These are phyloP conservation scores for Ascochyta clinopodiicola DNA, from an alignment of 2,329 filamentous ascomycete species.

Conservation along the genomic window DNA sequence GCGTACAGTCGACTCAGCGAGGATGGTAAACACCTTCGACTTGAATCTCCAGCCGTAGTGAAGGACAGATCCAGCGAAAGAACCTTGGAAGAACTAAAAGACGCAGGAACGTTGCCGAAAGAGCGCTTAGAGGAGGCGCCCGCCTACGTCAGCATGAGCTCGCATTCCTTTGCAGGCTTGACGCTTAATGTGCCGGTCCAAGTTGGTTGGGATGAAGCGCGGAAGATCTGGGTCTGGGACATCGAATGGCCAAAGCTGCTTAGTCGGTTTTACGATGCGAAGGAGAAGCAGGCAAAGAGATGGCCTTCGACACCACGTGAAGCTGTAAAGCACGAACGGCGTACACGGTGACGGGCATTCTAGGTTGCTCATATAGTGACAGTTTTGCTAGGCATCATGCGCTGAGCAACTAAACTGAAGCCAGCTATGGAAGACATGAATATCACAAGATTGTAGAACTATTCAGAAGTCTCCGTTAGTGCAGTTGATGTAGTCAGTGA, in stretches of 20 bases:
- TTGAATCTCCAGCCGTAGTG: slow-evolving; percentile 19
- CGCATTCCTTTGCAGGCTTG: slow-evolving; percentile 19
- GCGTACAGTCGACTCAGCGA: slow-evolving; percentile 7
- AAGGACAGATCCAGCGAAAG: slow-evolving; percentile 1
- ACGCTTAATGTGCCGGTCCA: slow-evolving; percentile 12
- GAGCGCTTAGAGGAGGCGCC: slow-evolving; percentile 26
- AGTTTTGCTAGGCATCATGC: slow-evolving; percentile 62
- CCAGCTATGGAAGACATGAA: slow-evolving; percentile 97
- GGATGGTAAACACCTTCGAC: slow-evolving; percentile 1
- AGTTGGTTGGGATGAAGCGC: slow-evolving; percentile 26
- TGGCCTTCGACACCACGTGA: background rate
- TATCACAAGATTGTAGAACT: slow-evolving; percentile 98
- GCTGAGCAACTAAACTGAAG: slow-evolving; percentile 91
- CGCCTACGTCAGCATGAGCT: slow-evolving; percentile 26
- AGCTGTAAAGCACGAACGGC: background rate
- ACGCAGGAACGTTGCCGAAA: slow-evolving; percentile 14
- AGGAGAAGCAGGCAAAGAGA: slow-evolving; percentile 12
- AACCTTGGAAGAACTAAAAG: slow-evolving; percentile 24
- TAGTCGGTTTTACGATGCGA: slow-evolving; percentile 24
- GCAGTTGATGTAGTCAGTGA: background rate
- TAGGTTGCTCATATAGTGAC: slow-evolving; percentile 1
- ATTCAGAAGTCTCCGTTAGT: slow-evolving; percentile 3
- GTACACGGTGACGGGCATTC: background rate
- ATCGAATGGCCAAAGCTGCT: slow-evolving; percentile 29
- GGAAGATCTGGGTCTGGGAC: slow-evolving; percentile 29